Evolutionary conservation across 2,329 filamentous ascomycete species (phyloP).

Genomic region (Xylaria arbuscula): DNA sequence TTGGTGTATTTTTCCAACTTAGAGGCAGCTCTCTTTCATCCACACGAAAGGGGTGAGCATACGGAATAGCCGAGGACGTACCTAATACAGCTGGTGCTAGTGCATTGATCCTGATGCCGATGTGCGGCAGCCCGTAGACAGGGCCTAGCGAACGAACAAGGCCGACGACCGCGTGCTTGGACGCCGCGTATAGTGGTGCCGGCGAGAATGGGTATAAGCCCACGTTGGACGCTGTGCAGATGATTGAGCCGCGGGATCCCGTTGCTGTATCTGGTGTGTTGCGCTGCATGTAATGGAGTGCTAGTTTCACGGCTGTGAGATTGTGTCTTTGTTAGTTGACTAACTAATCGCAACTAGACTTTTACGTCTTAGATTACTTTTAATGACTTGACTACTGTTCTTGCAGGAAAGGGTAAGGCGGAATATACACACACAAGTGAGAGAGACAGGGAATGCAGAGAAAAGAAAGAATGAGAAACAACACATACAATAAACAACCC

Average conservation of each 20-base stretch:
- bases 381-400: no score
- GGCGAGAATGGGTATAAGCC: conserved; percentile 64
- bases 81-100: conserved; percentile 62
- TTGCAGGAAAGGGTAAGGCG: no score
- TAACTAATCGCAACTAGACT: neutral
- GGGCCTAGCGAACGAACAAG: conserved; percentile 60
- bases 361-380: no score
- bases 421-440: neutral
- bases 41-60: neutral
- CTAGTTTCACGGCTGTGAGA: conserved; percentile 60
- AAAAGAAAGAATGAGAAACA: conserved; percentile 2
- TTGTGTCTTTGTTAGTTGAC: conserved; percentile 3
- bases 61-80: conserved; percentile 41
- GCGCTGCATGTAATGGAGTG: conserved; percentile 61
- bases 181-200: conserved; percentile 61
- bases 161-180: conserved; percentile 61
- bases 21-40: neutral
- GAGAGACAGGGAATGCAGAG: neutral
- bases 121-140: conserved; percentile 49
- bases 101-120: conserved; percentile 63
- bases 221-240: conserved; percentile 65
- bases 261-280: conserved; percentile 49
- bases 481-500: conserved; percentile 58
- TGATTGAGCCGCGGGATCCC: conserved; percentile 57
- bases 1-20: neutral